phyloP scores from a whole-genome alignment of 2,329 filamentous ascomycete genomes.

The Fusarium vanettenii region DNA sequence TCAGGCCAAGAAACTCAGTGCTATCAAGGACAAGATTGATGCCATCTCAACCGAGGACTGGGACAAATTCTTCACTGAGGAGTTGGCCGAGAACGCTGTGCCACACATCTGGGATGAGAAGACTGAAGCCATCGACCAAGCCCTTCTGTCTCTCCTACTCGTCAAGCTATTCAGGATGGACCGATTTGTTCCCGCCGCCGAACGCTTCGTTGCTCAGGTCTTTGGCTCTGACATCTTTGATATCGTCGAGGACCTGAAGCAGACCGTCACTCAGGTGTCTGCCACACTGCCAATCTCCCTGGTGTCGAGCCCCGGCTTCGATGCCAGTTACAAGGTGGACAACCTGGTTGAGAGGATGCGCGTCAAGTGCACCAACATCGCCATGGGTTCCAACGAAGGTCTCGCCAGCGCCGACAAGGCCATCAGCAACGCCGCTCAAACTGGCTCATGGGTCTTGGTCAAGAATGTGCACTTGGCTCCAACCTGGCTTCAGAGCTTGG shows the following conservation, averaged over 20 bases:
- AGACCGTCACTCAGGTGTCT: slow-evolving; percentile 85
- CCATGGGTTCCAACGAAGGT: slow-evolving; percentile 98
- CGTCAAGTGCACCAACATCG: slow-evolving; percentile 92
- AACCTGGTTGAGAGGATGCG: slow-evolving; percentile 87
- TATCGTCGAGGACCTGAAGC: slow-evolving; percentile 84
- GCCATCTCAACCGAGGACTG: slow-evolving; percentile 73
- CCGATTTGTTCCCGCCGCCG: slow-evolving; percentile 90
- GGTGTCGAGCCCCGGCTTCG: slow-evolving; percentile 95
- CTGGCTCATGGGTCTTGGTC: slow-evolving; percentile 94
- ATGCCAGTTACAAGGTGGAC: slow-evolving; percentile 99
- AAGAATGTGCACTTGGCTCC: slow-evolving; percentile 99
- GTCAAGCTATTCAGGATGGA: slow-evolving; percentile 97
- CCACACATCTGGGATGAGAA: slow-evolving; percentile 78
- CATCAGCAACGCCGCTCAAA: slow-evolving; percentile 89
- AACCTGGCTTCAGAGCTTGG: slow-evolving; percentile 94
- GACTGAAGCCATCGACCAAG: slow-evolving; percentile 76
- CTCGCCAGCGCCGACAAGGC: slow-evolving; percentile 94
- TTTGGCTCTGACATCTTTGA: slow-evolving; percentile 89
- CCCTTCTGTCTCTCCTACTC: slow-evolving; percentile 85
- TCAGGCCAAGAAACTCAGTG: slow-evolving; percentile 74
- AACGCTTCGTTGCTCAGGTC: slow-evolving; percentile 87
- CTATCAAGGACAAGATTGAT: slow-evolving; percentile 79
- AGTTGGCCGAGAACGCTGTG: slow-evolving; percentile 86
- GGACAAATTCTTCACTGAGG: slow-evolving; percentile 85
- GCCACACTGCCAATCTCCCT: slow-evolving; percentile 89